A percentile compares a stretch with the other conserved stretches of the same genome.
Evolutionary conservation across 352 stramenopile genomes (phyloP).

Genomic region (Phytophthora cryptogea): DNA sequence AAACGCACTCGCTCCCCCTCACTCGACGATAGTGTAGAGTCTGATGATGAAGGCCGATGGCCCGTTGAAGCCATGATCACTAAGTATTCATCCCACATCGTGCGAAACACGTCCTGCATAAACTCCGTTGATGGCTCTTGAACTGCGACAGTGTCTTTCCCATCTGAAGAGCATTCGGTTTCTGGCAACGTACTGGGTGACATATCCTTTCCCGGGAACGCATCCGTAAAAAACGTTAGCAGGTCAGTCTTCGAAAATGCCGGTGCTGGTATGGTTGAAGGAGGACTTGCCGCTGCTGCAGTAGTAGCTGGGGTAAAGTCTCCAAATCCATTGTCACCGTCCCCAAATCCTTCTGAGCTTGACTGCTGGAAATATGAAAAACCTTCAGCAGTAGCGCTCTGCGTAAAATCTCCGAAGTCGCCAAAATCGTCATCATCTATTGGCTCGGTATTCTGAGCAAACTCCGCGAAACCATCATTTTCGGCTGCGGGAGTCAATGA

Average conservation of each 20-base stretch:
- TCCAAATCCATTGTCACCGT: constrained; percentile 35
- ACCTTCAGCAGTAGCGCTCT: constrained; percentile 14
- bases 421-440: constrained; percentile 28
- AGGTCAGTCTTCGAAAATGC: constrained; percentile 37
- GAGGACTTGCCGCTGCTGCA: background rate
- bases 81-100: constrained; percentile 36
- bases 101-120: constrained; percentile 27
- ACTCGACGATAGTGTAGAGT: constrained; percentile 16
- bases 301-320: constrained; percentile 26
- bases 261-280: background rate
- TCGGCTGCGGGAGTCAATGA: background rate
- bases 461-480: constrained; percentile 46
- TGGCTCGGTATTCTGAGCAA: constrained; percentile 29
- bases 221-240: constrained; percentile 40
- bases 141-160: constrained; percentile 1
- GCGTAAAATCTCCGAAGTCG: constrained; percentile 47
- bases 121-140: constrained; percentile 25
- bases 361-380: constrained; percentile 35
- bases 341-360: constrained; percentile 11
- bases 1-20: constrained; percentile 16
- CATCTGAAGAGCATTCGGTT: constrained; percentile 13
- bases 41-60: constrained; percentile 12
- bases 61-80: constrained; percentile 19
- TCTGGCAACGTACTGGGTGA: constrained; percentile 5
- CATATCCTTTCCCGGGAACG: constrained; percentile 33